Conservation (phyloP, 306 rosid species). For the Dryas alaskensis region DNA sequence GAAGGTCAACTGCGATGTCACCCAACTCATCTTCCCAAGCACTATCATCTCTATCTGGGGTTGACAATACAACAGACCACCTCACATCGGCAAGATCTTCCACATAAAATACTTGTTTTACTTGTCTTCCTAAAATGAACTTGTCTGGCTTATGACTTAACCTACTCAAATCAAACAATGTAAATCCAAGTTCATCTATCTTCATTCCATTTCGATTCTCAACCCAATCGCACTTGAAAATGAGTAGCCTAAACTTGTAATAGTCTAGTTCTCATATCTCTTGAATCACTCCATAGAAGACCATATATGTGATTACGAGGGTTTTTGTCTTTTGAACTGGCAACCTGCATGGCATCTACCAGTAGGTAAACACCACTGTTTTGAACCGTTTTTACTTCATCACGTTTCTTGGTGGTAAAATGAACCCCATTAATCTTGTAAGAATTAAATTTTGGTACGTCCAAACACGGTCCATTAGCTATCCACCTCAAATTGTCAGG, state of each 20-base stretch:
- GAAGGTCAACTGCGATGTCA: neutral
- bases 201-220: neutral
- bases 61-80: neutral
- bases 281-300: neutral
- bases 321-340: neutral
- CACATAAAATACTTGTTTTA: neutral
- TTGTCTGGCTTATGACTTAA: neutral
- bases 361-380: neutral
- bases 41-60: neutral
- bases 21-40: neutral
- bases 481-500: neutral
- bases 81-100: neutral
- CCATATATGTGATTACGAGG: neutral
- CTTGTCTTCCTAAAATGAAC: neutral
- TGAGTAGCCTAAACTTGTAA: neutral
- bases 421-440: neutral
- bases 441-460: neutral
- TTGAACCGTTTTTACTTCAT: neutral
- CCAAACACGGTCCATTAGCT: neutral
- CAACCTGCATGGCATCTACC: conserved; percentile 2
- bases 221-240: neutral
- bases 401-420: neutral
- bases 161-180: neutral
- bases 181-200: neutral
- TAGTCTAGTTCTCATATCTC: neutral